Percentiles rank a stretch among this genome's conserved stretches.
phyloP scores from a whole-genome alignment of 192 early-diverging fungal species.

The Spizellomyces sp. region DNA sequence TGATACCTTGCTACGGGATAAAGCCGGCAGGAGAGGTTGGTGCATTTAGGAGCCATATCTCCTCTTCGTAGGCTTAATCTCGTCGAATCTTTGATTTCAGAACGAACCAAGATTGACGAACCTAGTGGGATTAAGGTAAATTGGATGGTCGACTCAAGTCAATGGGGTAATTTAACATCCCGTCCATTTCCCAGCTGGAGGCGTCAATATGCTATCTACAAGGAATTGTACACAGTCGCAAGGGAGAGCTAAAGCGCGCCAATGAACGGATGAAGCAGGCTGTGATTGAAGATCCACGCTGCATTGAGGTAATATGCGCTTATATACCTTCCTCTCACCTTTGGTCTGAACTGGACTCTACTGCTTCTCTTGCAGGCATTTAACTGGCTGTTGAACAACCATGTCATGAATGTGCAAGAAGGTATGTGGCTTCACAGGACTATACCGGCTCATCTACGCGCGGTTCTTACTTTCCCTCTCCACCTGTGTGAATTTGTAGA shows the following conservation, averaged over 20 bases:
- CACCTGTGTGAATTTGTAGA: conserved; percentile 11
- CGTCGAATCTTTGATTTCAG: too few relatives aligned
- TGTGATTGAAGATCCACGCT: conserved; percentile 62
- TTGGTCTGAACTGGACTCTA: background rate
- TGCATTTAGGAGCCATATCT: too few relatives aligned
- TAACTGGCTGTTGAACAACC: conserved; percentile 54
- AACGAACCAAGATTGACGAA: background rate
- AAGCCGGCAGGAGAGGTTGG: background rate
- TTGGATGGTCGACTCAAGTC: background rate
- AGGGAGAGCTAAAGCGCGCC: conserved; percentile 54
- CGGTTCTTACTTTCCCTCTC: background rate
- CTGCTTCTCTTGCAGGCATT: conserved; percentile 46
- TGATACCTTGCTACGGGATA: background rate
- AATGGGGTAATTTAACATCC: too few relatives aligned
- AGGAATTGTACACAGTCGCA: conserved; percentile 55
- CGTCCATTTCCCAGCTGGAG: background rate
- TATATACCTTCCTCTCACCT: background rate
- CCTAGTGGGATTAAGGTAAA: background rate
- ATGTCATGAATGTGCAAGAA: conserved; percentile 63
- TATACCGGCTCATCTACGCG: too few relatives aligned
- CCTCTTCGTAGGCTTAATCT: too few relatives aligned
- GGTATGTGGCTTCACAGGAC: conserved; percentile 39
- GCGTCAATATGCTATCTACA: conserved; percentile 64
- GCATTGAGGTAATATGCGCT: conserved; percentile 52
- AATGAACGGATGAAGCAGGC: conserved; percentile 66